Percentiles rank a stretch among this genome's conserved stretches.
phyloP scores from a whole-genome alignment of 495 filamentous ascomycete species.

The Parathielavia appendiculata region DNA sequence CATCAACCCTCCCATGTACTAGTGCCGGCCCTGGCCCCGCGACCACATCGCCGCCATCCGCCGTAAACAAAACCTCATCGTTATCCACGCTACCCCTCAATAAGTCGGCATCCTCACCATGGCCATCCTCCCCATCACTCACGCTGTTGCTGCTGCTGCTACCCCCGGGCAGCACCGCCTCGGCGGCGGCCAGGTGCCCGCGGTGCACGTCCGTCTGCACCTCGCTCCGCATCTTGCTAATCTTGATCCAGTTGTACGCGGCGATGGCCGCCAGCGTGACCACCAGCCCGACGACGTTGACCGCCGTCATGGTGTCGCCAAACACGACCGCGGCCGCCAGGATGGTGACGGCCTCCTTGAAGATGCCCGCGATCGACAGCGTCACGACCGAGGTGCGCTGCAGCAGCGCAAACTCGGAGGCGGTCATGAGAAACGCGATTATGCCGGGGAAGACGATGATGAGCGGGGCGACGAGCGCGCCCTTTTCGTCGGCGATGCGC shows the following conservation, averaged over 20 bases:
- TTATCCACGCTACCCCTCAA: conserved; percentile 21
- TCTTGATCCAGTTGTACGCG: conserved; percentile 92
- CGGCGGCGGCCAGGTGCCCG: conserved; percentile 18
- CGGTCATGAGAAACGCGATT: conserved; percentile 94
- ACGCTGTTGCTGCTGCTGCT: conserved; percentile 18
- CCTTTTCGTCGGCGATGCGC: conserved; percentile 59
- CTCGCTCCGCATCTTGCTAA: conserved; percentile 77
- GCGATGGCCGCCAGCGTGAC: conserved; percentile 83
- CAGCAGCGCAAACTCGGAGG: conserved; percentile 90
- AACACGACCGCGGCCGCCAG: conserved; percentile 82
- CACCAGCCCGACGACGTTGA: conserved; percentile 84
- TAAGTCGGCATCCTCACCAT: conserved; percentile 25
- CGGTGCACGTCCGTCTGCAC: conserved; percentile 47
- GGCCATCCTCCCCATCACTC: conserved; percentile 21
- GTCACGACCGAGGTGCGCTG: conserved; percentile 96
- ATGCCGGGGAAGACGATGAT: conserved; percentile 85
- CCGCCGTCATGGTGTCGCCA: conserved; percentile 78
- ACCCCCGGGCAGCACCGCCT: conserved; percentile 3
- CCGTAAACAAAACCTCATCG: conserved; percentile 22
- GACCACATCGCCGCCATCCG: conserved; percentile 24
- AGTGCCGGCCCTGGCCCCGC: conserved; percentile 9
- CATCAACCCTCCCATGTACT: neutral
- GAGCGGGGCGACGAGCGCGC: conserved; percentile 47
- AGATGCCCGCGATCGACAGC: conserved; percentile 92
- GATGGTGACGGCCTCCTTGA: conserved; percentile 98